Base-by-base conservation (phyloP, 768 basidiomycete species). In the Termitomyces titanicus region DNA sequence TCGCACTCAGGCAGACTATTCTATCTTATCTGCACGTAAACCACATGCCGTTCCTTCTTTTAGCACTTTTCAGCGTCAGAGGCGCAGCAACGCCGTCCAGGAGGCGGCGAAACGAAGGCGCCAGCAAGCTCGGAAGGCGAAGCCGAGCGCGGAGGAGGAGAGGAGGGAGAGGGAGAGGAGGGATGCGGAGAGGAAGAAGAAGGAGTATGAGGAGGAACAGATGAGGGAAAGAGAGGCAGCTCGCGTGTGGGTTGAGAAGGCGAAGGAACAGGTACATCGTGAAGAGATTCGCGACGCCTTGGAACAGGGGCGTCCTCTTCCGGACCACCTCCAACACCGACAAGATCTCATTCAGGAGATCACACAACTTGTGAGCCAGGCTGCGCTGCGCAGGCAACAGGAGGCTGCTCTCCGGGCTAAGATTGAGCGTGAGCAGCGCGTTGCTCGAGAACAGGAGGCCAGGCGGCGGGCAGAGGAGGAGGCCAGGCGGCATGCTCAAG, bases 271-370 rank as follows among this genome's bases (percentile, higher is more conserved):
- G 35, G 27, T 34, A 2, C 12, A 56, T 39, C 49, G 48, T 31
- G 55, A 51, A 27, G 22, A 38, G 18, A 56, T 56, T 27, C 55
- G 55, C 15, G 17, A 27, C 9, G 50, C 48, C 35, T 42, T 56
- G 43, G 55, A 56, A 46, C 48, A 56, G 25, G 42, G 42, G 22
- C 49, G 34, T 5, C 43, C 42, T 33, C 31, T 34, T 11, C 55
- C 55, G 13, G 18, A 22, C 12, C 49, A 56, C 15, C 43, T 50
- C 18, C 49, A 22, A 35, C 35, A 51, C 8, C 49, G 40, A 45
- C 43, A 45, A 27, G 49, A 43, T 29, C 55, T 56, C 35, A 51
- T 56, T 24, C 49, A 46, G 22, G 55, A 56, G 44, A 38, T 56
- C 27, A 22, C 48, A 15, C 39, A 46, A 15, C 11, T 27, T 11